Percentiles rank a stretch among this genome's conserved stretches.
Conservation (phyloP, 768 basidiomycete genomes). For the Hygrophoropsis aurantiaca region DNA sequence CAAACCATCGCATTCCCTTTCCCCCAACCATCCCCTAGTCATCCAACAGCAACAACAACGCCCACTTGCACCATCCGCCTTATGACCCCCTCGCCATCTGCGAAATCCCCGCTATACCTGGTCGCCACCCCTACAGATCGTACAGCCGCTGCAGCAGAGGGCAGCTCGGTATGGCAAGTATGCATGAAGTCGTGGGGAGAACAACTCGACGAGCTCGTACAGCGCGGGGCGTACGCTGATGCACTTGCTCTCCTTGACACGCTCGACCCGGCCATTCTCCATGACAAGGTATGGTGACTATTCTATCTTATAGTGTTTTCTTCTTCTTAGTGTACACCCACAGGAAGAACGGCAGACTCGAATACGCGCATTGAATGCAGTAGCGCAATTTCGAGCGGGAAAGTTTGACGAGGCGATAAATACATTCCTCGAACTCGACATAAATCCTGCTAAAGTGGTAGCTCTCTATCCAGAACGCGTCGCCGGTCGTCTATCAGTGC, state of each 20-base stretch:
- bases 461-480: slow-evolving; percentile 83
- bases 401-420: slow-evolving; percentile 82
- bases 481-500: slow-evolving; percentile 73
- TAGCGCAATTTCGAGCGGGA: slow-evolving; percentile 68
- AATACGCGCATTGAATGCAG: slow-evolving; percentile 74
- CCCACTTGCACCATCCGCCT: slow-evolving; percentile 59
- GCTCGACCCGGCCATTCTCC: slow-evolving; percentile 55
- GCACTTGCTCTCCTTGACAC: slow-evolving; percentile 78
- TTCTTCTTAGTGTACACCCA: neutral
- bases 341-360: slow-evolving; percentile 57
- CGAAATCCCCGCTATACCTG: slow-evolving; percentile 57
- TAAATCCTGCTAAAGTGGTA: slow-evolving; percentile 93
- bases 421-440: slow-evolving; percentile 81
- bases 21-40: slow-evolving; percentile 28
- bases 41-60: slow-evolving; percentile 23
- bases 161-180: slow-evolving; percentile 78
- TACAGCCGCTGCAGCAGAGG: slow-evolving; percentile 60
- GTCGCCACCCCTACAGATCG: slow-evolving; percentile 77
- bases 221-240: slow-evolving; percentile 66
- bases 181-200: slow-evolving; percentile 71
- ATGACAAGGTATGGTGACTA: slow-evolving; percentile 71
- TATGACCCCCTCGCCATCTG: slow-evolving; percentile 53
- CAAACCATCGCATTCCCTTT: slow-evolving; percentile 72
- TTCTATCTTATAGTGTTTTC: neutral
- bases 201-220: slow-evolving; percentile 83